A percentile compares a stretch with the other conserved stretches of the same genome.
These are phyloP conservation scores for Coemansia sp. DNA, from an alignment of 192 early-diverging fungal genomes.

Conservation along the genomic window DNA sequence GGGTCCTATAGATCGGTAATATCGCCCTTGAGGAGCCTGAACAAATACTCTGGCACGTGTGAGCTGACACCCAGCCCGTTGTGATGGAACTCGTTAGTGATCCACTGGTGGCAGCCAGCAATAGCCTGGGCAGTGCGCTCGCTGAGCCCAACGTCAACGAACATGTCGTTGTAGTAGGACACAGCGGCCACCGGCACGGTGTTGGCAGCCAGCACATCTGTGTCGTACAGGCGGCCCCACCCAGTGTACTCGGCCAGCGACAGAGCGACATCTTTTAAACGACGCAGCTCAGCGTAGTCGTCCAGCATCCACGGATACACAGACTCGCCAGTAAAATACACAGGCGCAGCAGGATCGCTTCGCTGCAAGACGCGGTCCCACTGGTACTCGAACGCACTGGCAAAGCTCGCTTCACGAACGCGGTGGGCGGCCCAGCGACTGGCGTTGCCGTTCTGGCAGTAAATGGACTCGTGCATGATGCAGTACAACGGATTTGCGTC, in stretches of 20 bases:
- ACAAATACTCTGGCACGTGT: conserved; percentile 58
- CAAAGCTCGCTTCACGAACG: conserved; percentile 53
- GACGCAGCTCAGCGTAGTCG: conserved; percentile 63
- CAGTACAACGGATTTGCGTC: conserved; percentile 66
- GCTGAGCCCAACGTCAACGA: conserved; percentile 62
- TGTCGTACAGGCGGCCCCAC: conserved; percentile 63
- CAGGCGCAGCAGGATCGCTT: conserved; percentile 19
- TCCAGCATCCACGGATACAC: conserved; percentile 76
- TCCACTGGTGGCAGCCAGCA: conserved; percentile 61
- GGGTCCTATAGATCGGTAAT: conserved; percentile 34
- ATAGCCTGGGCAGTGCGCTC: conserved; percentile 58
- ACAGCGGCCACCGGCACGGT: conserved; percentile 61
- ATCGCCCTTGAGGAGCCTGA: conserved; percentile 60
- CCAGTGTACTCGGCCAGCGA: conserved; percentile 57
- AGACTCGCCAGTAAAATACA: conserved; percentile 68
- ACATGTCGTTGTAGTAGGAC: conserved; percentile 73
- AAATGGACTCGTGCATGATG: conserved; percentile 67
- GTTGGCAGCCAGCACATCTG: conserved; percentile 50
- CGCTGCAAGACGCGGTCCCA: conserved; percentile 34
- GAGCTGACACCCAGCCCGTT: conserved; percentile 59
- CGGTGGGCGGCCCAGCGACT: conserved; percentile 66
- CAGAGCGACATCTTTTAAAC: conserved; percentile 59
- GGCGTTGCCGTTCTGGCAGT: conserved; percentile 59
- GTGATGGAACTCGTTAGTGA: conserved; percentile 71
- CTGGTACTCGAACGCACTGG: conserved; percentile 52